A percentile compares a stretch with the other conserved stretches of the same genome.
phyloP scores from a whole-genome alignment of 768 basidiomycete genomes.

The Lactarius hengduanensis region DNA sequence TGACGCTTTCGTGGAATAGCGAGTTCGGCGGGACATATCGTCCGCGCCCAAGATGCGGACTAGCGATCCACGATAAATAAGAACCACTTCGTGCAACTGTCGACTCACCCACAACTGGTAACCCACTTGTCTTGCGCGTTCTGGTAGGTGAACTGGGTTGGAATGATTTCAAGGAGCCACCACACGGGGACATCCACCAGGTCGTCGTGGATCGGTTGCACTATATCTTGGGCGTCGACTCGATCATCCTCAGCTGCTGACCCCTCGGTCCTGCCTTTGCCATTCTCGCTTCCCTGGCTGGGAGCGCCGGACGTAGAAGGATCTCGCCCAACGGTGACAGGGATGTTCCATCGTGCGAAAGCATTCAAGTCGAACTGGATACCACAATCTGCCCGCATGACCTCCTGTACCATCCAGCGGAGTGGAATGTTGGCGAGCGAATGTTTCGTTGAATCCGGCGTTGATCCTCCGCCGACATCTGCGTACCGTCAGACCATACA shows the following conservation, averaged over 20 bases:
- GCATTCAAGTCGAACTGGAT: conserved; percentile 17
- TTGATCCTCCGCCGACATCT: conserved; percentile 28
- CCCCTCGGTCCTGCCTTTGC: too few species aligned
- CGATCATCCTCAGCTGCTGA: too few species aligned
- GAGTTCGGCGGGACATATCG: conserved; percentile 51
- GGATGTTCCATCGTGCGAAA: conserved; percentile 21
- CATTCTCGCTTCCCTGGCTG: too few species aligned
- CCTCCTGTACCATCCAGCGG: conserved; percentile 28
- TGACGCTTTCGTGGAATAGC: conserved; percentile 63
- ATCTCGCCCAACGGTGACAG: not conserved
- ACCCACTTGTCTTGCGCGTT: conserved; percentile 56
- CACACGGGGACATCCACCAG: conserved; percentile 48
- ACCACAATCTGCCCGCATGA: conserved; percentile 1
- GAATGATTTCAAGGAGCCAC: conserved; percentile 73
- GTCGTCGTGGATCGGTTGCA: conserved; percentile 53
- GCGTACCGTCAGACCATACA: not conserved
- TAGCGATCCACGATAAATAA: conserved; percentile 29
- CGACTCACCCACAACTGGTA: conserved; percentile 50
- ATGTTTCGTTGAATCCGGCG: not conserved
- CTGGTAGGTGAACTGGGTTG: conserved; percentile 54
- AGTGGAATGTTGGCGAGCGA: conserved; percentile 25
- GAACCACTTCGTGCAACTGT: not conserved
- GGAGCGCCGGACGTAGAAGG: too few species aligned
- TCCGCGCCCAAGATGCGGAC: conserved; percentile 57
- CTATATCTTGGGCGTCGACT: conserved; percentile 34